Conservation (phyloP, 2,329 filamentous ascomycete species). For the Ophiostoma himal-ulmi region DNA sequence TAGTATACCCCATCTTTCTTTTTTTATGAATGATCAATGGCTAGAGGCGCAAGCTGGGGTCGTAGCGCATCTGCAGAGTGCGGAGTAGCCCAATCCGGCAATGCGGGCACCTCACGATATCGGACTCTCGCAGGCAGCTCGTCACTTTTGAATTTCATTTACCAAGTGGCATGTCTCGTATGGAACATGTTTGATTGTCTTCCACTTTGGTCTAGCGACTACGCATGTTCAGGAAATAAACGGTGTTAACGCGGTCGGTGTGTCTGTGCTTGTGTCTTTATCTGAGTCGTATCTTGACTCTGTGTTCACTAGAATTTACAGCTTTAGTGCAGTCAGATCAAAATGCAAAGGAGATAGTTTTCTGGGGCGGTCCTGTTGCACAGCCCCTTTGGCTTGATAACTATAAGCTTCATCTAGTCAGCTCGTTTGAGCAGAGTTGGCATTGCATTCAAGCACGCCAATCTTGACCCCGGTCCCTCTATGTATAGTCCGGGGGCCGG, state of each 20-base stretch:
- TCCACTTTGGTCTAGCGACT: neutral
- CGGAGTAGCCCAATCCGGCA: constrained; percentile 8
- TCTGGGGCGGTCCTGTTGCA: too few species aligned
- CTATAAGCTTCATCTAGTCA: too few species aligned
- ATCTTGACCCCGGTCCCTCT: too few species aligned
- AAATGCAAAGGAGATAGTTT: too few species aligned
- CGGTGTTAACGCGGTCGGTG: neutral
- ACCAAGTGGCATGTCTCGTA: neutral
- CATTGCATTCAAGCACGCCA: too few species aligned
- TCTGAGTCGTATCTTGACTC: too few species aligned
- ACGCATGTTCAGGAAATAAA: neutral
- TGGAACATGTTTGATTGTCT: neutral
- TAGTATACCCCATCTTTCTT: neutral
- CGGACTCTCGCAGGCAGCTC: neutral
- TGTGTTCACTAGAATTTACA: too few species aligned
- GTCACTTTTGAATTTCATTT: neutral
- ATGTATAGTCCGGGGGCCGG: neutral
- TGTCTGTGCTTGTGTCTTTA: too few species aligned
- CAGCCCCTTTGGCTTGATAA: too few species aligned
- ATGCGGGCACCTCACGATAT: neutral
- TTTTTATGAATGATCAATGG: neutral
- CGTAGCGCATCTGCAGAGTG: constrained; percentile 6
- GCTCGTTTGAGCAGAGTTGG: too few species aligned
- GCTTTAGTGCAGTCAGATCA: too few species aligned
- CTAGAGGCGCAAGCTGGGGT: constrained; percentile 9